Evolutionary conservation across 768 basidiomycete species (phyloP).

Genomic region (Phanerochaete sordida): DNA sequence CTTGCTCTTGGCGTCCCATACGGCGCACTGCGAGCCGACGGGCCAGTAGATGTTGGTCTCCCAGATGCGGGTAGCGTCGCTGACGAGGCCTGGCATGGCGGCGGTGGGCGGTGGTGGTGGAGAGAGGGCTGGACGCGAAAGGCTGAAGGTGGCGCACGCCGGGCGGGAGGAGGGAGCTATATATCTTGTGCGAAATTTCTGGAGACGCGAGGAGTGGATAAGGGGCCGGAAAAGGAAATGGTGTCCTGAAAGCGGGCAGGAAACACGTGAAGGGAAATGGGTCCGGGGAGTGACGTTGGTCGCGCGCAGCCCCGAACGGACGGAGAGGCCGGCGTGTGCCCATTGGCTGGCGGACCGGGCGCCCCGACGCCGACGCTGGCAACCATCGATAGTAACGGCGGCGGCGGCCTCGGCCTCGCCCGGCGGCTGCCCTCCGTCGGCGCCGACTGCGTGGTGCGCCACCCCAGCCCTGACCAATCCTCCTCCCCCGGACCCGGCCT

Average conservation of each 20-base stretch:
- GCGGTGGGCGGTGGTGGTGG: neutral
- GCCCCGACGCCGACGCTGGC: neutral
- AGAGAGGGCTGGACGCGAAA: neutral
- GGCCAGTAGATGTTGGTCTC: conserved; percentile 65
- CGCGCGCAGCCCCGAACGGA: neutral
- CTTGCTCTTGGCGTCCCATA: conserved; percentile 65
- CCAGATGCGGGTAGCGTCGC: conserved; percentile 69
- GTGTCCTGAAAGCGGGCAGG: neutral
- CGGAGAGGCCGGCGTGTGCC: neutral
- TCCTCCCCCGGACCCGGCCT: neutral
- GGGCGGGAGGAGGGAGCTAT: neutral
- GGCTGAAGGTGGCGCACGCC: neutral
- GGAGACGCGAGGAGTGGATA: neutral
- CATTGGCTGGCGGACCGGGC: neutral
- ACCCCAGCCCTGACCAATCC: neutral
- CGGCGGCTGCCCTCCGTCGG: neutral
- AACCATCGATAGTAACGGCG: conserved; percentile 3
- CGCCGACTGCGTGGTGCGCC: neutral
- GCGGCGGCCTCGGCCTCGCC: neutral
- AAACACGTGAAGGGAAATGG: neutral
- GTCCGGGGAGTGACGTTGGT: neutral
- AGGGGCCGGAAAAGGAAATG: neutral
- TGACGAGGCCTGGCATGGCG: conserved; percentile 45
- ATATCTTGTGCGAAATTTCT: neutral
- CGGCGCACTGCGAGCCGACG: conserved; percentile 62